Conservation (phyloP, 1,284 basidiomycete species). For the Stereum hirsutum region DNA sequence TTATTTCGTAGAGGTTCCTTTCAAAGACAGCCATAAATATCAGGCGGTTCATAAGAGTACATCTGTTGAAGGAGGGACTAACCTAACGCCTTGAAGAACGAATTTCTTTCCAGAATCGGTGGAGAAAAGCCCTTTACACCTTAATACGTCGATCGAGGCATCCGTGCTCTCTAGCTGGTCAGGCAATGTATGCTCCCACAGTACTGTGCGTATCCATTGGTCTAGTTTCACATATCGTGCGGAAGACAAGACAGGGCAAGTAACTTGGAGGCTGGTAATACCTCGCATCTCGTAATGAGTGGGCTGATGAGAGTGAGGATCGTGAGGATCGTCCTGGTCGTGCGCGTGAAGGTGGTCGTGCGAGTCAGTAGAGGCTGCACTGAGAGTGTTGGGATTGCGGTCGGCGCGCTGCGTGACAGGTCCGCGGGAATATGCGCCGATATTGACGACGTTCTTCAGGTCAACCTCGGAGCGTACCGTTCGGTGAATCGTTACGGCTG, state of each 20-base stretch:
- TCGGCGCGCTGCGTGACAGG: slow-evolving; percentile 17
- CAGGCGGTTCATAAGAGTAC: too few relatives aligned
- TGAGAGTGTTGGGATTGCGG: slow-evolving; percentile 15
- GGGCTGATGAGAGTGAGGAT: slow-evolving; percentile 18
- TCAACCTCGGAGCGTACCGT: slow-evolving; percentile 67
- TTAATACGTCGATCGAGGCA: slow-evolving; percentile 48
- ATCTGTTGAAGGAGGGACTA: too few relatives aligned
- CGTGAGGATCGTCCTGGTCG: slow-evolving; percentile 19
- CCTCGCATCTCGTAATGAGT: slow-evolving; percentile 59
- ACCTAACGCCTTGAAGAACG: slow-evolving; percentile 84
- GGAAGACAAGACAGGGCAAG: slow-evolving; percentile 46
- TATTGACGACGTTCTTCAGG: slow-evolving; percentile 65
- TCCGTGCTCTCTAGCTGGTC: slow-evolving; percentile 12
- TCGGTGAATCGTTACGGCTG: slow-evolving; percentile 61
- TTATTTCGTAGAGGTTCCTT: slow-evolving; percentile 72
- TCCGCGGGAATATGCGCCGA: slow-evolving; percentile 60
- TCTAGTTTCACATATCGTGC: slow-evolving; percentile 46
- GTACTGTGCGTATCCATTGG: slow-evolving; percentile 66
- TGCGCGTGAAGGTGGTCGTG: slow-evolving; percentile 25
- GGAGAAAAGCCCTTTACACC: slow-evolving; percentile 64
- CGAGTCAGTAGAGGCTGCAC: slow-evolving; percentile 13
- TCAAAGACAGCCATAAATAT: too few relatives aligned
- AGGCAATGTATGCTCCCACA: slow-evolving; percentile 65
- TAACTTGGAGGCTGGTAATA: slow-evolving; percentile 66
- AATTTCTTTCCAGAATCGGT: slow-evolving; percentile 44